Evolutionary conservation across 148 eudicot genomes (phyloP).

Genomic region (Nepenthes gracilis): DNA sequence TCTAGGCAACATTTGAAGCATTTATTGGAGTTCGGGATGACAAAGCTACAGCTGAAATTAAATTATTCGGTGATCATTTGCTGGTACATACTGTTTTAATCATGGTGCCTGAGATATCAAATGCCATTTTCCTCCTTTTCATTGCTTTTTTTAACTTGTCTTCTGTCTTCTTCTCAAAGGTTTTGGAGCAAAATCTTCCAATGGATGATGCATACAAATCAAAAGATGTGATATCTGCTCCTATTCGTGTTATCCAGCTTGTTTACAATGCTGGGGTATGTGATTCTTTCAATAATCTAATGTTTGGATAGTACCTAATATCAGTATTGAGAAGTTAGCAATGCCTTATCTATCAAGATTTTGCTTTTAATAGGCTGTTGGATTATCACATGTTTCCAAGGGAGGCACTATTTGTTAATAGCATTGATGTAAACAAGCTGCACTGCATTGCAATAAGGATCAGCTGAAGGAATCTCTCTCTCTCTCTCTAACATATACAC

Average conservation of each 20-base stretch:
- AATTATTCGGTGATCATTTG: constrained; percentile 76
- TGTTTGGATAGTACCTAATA: too few relatives aligned
- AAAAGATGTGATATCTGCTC: constrained; percentile 66
- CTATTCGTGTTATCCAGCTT: constrained; percentile 88
- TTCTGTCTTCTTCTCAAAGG: constrained; percentile 23
- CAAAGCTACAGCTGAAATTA: constrained; percentile 69
- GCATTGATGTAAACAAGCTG: too few relatives aligned
- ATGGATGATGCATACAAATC: constrained; percentile 79
- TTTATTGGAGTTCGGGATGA: constrained; percentile 89
- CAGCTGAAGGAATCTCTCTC: too few relatives aligned
- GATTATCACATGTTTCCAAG: too few relatives aligned
- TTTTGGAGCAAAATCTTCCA: constrained; percentile 94
- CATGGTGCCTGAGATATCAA: background rate
- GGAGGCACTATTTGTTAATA: too few relatives aligned
- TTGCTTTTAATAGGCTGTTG: too few relatives aligned
- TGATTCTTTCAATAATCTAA: constrained; percentile 2
- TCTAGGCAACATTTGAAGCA: constrained; percentile 95
- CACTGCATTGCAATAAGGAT: too few relatives aligned
- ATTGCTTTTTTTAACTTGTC: background rate
- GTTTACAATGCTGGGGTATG: constrained; percentile 91
- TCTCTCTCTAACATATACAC: too few relatives aligned
- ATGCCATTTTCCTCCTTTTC: background rate
- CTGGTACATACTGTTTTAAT: constrained; percentile 29
- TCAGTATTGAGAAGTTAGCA: too few relatives aligned
- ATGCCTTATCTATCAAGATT: too few relatives aligned